Evolutionary conservation across 768 basidiomycete genomes (phyloP).

Genomic region (Arthromyces matolae): DNA sequence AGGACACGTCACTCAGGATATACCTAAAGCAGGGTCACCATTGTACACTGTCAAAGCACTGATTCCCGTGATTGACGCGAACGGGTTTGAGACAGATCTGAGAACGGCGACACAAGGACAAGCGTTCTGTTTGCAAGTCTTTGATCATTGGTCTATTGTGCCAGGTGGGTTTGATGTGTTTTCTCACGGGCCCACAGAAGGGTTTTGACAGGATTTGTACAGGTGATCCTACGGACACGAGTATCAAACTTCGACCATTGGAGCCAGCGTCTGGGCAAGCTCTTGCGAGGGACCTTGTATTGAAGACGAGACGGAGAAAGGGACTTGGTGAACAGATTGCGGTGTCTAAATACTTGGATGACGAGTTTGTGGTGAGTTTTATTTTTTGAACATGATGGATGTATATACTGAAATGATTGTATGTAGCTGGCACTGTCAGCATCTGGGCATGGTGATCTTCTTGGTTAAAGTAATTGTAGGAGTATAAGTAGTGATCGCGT

Average conservation of each 20-base stretch:
- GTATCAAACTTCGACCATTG: constrained; percentile 91
- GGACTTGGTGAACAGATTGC: constrained; percentile 96
- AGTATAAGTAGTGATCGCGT: constrained; percentile 14
- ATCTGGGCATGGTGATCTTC: constrained; percentile 91
- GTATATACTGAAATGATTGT: constrained; percentile 8
- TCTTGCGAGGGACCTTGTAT: constrained; percentile 87
- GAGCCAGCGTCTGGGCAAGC: constrained; percentile 98
- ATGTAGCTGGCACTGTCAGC: constrained; percentile 92
- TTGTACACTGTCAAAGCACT: constrained; percentile 97
- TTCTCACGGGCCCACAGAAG: constrained; percentile 22
- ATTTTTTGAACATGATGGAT: constrained; percentile 5
- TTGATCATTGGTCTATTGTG: constrained; percentile 99
- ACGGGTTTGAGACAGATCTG: constrained; percentile 97
- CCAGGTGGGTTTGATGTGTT: constrained; percentile 62
- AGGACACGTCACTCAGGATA: constrained; percentile 98
- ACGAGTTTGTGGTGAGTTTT: constrained; percentile 84
- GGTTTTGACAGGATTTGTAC: constrained; percentile 11
- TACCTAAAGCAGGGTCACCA: constrained; percentile 96
- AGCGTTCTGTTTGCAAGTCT: constrained; percentile 96
- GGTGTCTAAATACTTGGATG: constrained; percentile 95
- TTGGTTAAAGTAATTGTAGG: constrained; percentile 42
- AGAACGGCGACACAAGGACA: constrained; percentile 97
- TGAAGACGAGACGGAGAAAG: constrained; percentile 95
- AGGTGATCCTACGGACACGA: constrained; percentile 98
- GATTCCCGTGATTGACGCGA: constrained; percentile 97